phyloP scores from a whole-genome alignment of 331 rosid genomes.

The Cydonia oblonga region DNA sequence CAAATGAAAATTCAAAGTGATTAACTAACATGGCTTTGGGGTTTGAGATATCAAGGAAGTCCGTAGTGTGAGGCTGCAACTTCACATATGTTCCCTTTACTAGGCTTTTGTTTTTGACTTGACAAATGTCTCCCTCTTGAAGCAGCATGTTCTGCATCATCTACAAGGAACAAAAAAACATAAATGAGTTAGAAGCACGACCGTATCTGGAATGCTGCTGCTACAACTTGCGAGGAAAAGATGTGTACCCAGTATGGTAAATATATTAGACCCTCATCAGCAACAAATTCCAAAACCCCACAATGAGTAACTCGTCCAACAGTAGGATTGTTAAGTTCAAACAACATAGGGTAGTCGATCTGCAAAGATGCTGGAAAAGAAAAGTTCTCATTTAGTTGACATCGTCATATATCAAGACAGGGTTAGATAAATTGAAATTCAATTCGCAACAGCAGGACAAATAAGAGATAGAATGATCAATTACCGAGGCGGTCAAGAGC shows the following conservation, averaged over 20 bases:
- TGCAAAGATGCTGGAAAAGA: slow-evolving; percentile 24
- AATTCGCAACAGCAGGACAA: not conserved
- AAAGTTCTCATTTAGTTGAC: not conserved
- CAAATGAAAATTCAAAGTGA: not conserved
- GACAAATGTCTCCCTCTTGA: slow-evolving; percentile 29
- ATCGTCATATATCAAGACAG: not conserved
- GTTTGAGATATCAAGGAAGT: slow-evolving; percentile 40
- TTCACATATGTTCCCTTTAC: slow-evolving; percentile 34
- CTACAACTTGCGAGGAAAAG: not conserved
- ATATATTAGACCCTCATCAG: slow-evolving; percentile 34
- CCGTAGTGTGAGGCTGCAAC: slow-evolving; percentile 49
- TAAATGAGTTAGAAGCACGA: not conserved
- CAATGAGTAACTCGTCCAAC: slow-evolving; percentile 31
- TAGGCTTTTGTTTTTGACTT: slow-evolving; percentile 28
- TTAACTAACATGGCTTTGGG: slow-evolving; percentile 39
- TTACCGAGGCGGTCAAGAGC: slow-evolving; percentile 40
- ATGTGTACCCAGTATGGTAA: slow-evolving; percentile 39
- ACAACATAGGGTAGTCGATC: slow-evolving; percentile 48
- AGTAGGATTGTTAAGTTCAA: slow-evolving; percentile 31
- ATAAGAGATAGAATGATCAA: not conserved
- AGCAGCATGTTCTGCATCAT: slow-evolving; percentile 55
- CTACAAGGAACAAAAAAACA: slow-evolving; percentile 6
- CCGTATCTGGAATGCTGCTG: not conserved
- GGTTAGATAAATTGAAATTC: not conserved
- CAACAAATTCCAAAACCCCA: slow-evolving; percentile 49